Evolutionary conservation across 208 protist genomes (phyloP), one percentile per base, ranked within the genome.

Genomic region (Strigomonas culicis): DNA sequence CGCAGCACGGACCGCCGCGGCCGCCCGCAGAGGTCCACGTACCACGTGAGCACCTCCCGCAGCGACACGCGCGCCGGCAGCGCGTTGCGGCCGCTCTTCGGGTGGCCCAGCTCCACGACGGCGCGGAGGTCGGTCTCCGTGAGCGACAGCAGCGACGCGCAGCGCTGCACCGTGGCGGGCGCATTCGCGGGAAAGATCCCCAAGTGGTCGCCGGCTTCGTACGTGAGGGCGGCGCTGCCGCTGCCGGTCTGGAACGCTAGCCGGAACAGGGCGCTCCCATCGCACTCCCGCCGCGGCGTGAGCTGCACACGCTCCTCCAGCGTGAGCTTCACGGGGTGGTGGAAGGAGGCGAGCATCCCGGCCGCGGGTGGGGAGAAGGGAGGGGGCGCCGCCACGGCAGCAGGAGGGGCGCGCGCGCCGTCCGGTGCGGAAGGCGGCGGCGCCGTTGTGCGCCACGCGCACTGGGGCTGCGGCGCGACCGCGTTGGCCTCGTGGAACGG

Each of bases 171-270:
- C 11, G 94, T 66, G 17, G 71, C 67, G 0, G 77, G 73, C 8
- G 89, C 62, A 70, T 98, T 98, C 15, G 59, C 46, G 15, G 97
- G 80, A 58, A 84, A 96, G 31, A 98, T 83, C 36, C 82, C 92
- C 1, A 98, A 52, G 71, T 98, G 95, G 68, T 98, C 97, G 22
- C 97, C 97, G 0, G 93, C 91, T 53, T 97, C 79, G 61, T 88
- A 93, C n/a, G 51, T 94, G 73, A 77, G 91, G 82, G n/a, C 68
- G 30, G 76, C 71, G 51, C 59, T 63, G 13, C 59, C 66, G 36
- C 64, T 57, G 7, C 25, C n/a, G 49, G 27, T 55, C n/a, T 19
- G 7, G 39, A 86, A 72, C 50, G 72, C 70, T 28, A 82, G 56
- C 22, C 75, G 76, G 53, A 67, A 65, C 32, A 95, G 81, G 36